phyloP scores from a whole-genome alignment of 2,329 filamentous ascomycete genomes.

The Fusarium transvaalense region DNA sequence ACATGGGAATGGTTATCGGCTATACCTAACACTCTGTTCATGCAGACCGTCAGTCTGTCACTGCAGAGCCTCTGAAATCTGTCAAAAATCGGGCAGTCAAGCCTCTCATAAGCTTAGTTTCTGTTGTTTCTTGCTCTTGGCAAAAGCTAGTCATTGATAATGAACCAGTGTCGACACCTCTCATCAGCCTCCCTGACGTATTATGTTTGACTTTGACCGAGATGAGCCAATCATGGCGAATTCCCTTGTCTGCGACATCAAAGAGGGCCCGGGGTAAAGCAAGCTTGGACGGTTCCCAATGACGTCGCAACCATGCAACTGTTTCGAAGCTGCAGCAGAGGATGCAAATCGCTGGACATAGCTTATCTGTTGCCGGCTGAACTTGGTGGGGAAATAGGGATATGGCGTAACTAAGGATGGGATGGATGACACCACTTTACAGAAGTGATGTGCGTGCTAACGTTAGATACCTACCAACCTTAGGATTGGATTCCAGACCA shows the following conservation, averaged over 20 bases:
- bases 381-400: constrained; percentile 31
- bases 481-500: constrained; percentile 38
- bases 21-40: background rate
- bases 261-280: constrained; percentile 36
- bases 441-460: constrained; percentile 32
- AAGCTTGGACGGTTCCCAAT: constrained; percentile 42
- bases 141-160: constrained; percentile 9
- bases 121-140: constrained; percentile 9
- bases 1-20: constrained; percentile 39
- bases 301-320: constrained; percentile 43
- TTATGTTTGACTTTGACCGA: constrained; percentile 32
- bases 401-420: constrained; percentile 26
- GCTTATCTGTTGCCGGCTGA: constrained; percentile 27
- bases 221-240: constrained; percentile 24
- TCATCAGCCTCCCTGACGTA: constrained; percentile 34
- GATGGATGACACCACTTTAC: constrained; percentile 42
- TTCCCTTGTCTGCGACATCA: constrained; percentile 18
- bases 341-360: constrained; percentile 27
- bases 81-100: constrained; percentile 9
- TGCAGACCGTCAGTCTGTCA: constrained; percentile 1
- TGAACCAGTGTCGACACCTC: constrained; percentile 10
- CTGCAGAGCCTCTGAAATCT: constrained; percentile 2
- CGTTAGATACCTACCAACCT: constrained; percentile 10
- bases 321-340: constrained; percentile 38
- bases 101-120: constrained; percentile 4